phyloP scores from a whole-genome alignment of 2,329 filamentous ascomycete species.

The Penicillium decumbens region DNA sequence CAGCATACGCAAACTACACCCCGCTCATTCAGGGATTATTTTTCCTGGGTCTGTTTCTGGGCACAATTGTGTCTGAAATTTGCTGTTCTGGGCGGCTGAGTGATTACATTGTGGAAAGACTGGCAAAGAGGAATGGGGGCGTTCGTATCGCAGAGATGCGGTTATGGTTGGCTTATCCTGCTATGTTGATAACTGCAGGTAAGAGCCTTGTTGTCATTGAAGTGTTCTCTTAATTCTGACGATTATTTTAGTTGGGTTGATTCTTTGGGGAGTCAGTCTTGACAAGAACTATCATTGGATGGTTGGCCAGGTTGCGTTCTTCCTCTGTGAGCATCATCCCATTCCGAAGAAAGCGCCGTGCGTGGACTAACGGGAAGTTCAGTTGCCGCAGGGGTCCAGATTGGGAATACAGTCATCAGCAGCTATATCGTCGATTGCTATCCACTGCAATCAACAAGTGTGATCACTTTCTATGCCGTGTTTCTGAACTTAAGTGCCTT shows the following conservation, averaged over 20 bases:
- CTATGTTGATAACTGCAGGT: slow-evolving; percentile 45
- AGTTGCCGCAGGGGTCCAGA: slow-evolving; percentile 54
- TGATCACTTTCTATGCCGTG: slow-evolving; percentile 53
- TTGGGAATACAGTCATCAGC: slow-evolving; percentile 52
- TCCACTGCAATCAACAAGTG: slow-evolving; percentile 51
- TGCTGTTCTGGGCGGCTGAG: slow-evolving; percentile 52
- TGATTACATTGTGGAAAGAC: slow-evolving; percentile 47
- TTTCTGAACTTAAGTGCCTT: slow-evolving; percentile 51
- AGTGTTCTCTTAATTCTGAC: neutral
- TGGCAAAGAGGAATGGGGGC: slow-evolving; percentile 44
- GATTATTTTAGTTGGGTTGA: slow-evolving; percentile 40
- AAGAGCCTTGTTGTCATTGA: slow-evolving; percentile 6
- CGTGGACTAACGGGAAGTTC: neutral
- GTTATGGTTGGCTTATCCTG: slow-evolving; percentile 54
- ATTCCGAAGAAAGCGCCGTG: neutral
- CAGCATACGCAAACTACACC: slow-evolving; percentile 48
- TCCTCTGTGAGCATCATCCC: slow-evolving; percentile 45
- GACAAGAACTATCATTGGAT: slow-evolving; percentile 54
- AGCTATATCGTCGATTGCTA: slow-evolving; percentile 55
- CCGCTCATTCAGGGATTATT: slow-evolving; percentile 52
- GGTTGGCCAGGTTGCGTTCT: slow-evolving; percentile 53
- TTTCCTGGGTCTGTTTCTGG: slow-evolving; percentile 52
- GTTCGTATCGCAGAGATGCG: slow-evolving; percentile 52
- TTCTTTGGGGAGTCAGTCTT: slow-evolving; percentile 54
- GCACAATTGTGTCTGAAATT: slow-evolving; percentile 50